Evolutionary conservation across 768 basidiomycete species (phyloP).

Genomic region (Neoboletus brunneissimus): DNA sequence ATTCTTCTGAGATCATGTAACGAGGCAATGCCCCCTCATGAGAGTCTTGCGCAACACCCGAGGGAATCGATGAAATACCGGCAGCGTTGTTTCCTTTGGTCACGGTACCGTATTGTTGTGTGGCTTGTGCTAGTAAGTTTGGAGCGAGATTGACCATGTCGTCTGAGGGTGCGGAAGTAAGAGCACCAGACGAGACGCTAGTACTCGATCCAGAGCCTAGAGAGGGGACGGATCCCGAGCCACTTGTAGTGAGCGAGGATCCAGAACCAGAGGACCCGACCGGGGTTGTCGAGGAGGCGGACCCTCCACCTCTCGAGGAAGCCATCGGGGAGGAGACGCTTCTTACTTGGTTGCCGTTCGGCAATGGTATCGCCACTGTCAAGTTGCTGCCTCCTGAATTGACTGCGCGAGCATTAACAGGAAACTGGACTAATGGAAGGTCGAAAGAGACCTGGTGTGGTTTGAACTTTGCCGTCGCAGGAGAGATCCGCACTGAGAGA

Average conservation of each 20-base stretch:
- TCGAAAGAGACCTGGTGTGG: slow-evolving; percentile 48
- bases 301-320: slow-evolving; percentile 20
- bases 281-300: slow-evolving; percentile 26
- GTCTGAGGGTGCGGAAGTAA: slow-evolving; percentile 49
- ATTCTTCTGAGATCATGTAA: slow-evolving; percentile 67
- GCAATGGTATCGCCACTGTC: slow-evolving; percentile 49
- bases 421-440: slow-evolving; percentile 47
- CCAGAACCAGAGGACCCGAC: slow-evolving; percentile 44
- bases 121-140: slow-evolving; percentile 45
- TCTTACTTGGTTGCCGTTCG: slow-evolving; percentile 46
- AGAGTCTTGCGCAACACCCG: slow-evolving; percentile 43
- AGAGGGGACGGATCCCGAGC: slow-evolving; percentile 51
- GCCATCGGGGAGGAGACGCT: slow-evolving; percentile 74
- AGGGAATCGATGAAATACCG: slow-evolving; percentile 29
- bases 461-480: slow-evolving; percentile 86
- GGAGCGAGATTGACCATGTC: slow-evolving; percentile 51
- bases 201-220: slow-evolving; percentile 46
- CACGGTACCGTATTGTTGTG: slow-evolving; percentile 45
- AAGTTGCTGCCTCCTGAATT: slow-evolving; percentile 39
- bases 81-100: slow-evolving; percentile 28
- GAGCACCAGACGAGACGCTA: slow-evolving; percentile 49
- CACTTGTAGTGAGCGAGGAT: slow-evolving; percentile 43
- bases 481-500: slow-evolving; percentile 79
- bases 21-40: slow-evolving; percentile 43
- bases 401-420: slow-evolving; percentile 23